Base-by-base conservation (phyloP, 768 basidiomycete genomes). In the Hericium coralloides region DNA sequence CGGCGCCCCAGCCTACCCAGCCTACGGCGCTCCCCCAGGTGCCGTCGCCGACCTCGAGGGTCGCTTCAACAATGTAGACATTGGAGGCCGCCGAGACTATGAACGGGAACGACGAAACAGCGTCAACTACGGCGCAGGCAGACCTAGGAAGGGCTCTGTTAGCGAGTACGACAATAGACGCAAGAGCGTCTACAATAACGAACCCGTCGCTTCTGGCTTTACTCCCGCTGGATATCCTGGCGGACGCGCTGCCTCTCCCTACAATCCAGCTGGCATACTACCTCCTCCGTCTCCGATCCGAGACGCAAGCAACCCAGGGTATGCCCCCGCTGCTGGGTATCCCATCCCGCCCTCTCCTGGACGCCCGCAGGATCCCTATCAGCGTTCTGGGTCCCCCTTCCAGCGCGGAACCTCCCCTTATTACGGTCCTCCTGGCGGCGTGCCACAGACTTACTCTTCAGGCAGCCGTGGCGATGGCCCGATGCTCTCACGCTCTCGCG, bases 401-500 rank as follows among this genome's bases (percentile, higher is more conserved):
- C 60, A 58, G 49, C 59, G 62, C 38, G 51, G 60, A 2, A 51
- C 61, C 31, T 60, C 60, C 15, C 62, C 84, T 83, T 68, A 68
- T 78, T 43, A 60, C 83, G 61, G 83, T 79, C 49, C 49, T 7
- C 56, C 39, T 41, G 38, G 37, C 6, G 38, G 36, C 18, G 23
- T 54, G 15, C 48, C 54, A 20, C 50, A 5, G 4, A 50, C 48
- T 4, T 37, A 51, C 25, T 39, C 53, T n/a, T 49, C 53, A 53
- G 57, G 66, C 15, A 53, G 68, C 59, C 56, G 65, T 41, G 84
- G 25, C 12, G 49, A 84, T 2, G 77, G 77, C 50, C 74, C 79
- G 25, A 70, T 80, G 53, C 49, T 41, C 38, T 53, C 39, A 38
- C 57, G 71, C 58, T 70, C 69, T 25, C 74, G 83, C 53, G 77